Conservation (phyloP, 2,329 filamentous ascomycete species). For the Colletotrichum aenigma region DNA sequence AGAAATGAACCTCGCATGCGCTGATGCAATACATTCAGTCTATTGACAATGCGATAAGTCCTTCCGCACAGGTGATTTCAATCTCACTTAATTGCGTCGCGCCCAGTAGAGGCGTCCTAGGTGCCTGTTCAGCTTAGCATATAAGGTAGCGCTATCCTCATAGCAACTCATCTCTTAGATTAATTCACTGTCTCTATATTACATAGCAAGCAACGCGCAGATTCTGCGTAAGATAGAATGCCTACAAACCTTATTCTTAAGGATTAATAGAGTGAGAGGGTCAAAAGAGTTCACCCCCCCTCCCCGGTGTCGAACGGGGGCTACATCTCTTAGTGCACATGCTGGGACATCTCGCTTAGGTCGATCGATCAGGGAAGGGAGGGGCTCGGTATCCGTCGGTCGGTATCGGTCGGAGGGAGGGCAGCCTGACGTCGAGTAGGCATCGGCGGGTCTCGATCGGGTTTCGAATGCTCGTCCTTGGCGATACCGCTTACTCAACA, state of each 20-base stretch:
- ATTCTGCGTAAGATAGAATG: neutral
- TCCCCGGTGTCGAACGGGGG: neutral
- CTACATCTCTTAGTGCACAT: neutral
- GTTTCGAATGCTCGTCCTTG: neutral
- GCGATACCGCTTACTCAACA: neutral
- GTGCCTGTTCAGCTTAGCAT: neutral
- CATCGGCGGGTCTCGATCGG: neutral
- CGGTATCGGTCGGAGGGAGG: no score
- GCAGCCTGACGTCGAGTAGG: neutral
- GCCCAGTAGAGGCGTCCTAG: neutral
- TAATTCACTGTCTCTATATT: neutral
- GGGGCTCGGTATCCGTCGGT: neutral
- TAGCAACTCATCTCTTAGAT: neutral
- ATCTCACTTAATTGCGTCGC: neutral
- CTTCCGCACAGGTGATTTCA: neutral
- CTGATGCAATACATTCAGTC: neutral
- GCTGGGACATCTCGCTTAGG: neutral
- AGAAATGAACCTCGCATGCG: neutral
- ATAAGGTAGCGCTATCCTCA: neutral
- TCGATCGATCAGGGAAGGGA: neutral
- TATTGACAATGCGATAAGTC: neutral
- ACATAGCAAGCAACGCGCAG: rapidly evolving
- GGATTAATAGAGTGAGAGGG: neutral
- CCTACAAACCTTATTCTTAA: neutral
- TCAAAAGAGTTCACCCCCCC: neutral